These are phyloP conservation scores for Ustilago xerochloae DNA, from an alignment of 1,284 basidiomycete species.

Conservation along the genomic window DNA sequence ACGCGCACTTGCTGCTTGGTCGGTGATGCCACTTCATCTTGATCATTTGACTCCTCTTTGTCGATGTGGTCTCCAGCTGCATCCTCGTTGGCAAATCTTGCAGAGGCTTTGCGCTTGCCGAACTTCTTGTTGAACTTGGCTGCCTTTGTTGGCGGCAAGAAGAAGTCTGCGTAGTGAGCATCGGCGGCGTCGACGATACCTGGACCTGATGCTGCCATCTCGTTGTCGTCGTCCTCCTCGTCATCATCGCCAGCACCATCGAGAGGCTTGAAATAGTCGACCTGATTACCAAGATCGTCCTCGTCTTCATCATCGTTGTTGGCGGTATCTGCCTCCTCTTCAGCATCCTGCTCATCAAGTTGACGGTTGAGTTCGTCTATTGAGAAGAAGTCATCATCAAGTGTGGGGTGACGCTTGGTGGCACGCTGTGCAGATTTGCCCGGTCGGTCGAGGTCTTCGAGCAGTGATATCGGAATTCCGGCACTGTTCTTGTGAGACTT, in stretches of 20 bases:
- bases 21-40: conserved; percentile 12
- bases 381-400: conserved; percentile 95
- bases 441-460: conserved; percentile 55
- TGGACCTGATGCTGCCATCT: conserved; percentile 15
- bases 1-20: conserved; percentile 61
- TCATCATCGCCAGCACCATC: conserved; percentile 38
- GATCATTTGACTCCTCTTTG: conserved; percentile 16
- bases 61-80: conserved; percentile 21
- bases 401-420: conserved; percentile 71
- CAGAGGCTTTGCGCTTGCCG: conserved; percentile 39
- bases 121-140: conserved; percentile 50
- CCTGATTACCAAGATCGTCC: conserved; percentile 71
- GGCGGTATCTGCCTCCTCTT: conserved; percentile 73
- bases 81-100: conserved; percentile 36
- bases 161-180: conserved; percentile 73
- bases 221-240: conserved; percentile 50
- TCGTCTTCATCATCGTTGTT: conserved; percentile 68
- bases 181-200: conserved; percentile 51
- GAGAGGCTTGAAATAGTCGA: conserved; percentile 65
- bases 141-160: conserved; percentile 67
- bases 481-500: conserved; percentile 71
- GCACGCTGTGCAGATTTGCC: conserved; percentile 24
- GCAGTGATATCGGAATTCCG: conserved; percentile 70
- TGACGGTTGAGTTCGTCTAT: conserved; percentile 88
- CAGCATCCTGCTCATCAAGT: conserved; percentile 81